Conservation (phyloP, 192 early-diverging fungal species). For the Coemansia sp. region DNA sequence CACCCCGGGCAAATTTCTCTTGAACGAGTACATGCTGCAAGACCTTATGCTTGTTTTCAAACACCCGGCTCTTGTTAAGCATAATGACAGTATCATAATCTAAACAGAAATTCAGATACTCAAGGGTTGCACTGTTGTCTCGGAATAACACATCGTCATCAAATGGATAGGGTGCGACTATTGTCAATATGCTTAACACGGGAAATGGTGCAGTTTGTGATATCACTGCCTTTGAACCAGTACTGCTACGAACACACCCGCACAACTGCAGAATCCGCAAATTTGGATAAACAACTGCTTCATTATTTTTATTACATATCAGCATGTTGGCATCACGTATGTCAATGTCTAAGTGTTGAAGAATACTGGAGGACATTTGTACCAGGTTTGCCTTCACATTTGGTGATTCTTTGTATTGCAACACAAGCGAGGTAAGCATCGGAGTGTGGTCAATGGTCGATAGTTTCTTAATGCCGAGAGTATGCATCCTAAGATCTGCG, state of each 20-base stretch:
- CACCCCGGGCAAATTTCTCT: no score
- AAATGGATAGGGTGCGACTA: neutral
- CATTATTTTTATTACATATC: neutral
- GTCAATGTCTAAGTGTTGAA: neutral
- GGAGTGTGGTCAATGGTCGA: neutral
- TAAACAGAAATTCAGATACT: neutral
- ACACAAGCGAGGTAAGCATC: neutral
- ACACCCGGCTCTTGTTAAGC: neutral
- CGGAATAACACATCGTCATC: slow-evolving; percentile 8
- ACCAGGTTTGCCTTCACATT: neutral
- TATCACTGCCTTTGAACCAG: neutral
- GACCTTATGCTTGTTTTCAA: neutral
- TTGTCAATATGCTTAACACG: neutral
- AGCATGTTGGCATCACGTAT: neutral
- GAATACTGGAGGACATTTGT: neutral
- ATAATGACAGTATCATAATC: neutral
- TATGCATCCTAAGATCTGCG: neutral
- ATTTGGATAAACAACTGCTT: neutral
- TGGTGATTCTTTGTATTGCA: neutral
- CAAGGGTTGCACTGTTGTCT: neutral
- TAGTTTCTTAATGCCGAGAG: neutral
- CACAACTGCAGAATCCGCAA: neutral
- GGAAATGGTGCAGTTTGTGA: neutral
- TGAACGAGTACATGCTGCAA: neutral
- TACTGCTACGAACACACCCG: neutral